These are phyloP conservation scores for Fusarium coicis DNA, from an alignment of 2,329 filamentous ascomycete species.

Conservation along the genomic window DNA sequence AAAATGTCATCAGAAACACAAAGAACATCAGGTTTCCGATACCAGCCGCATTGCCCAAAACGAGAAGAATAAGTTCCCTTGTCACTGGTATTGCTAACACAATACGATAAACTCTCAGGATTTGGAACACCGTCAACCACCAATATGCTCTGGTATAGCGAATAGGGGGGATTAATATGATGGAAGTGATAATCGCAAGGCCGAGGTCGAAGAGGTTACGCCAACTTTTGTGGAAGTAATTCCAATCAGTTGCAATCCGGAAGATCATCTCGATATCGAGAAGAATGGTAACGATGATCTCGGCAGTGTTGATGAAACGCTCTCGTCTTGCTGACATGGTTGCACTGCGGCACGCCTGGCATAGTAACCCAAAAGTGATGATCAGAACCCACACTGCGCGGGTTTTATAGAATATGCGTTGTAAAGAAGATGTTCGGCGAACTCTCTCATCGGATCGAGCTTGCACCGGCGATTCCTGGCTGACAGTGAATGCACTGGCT, in stretches of 20 bases:
- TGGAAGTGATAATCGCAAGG: conserved; percentile 81
- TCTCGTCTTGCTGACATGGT: conserved; percentile 72
- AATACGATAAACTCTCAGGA: conserved; percentile 89
- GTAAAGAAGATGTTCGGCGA: conserved; percentile 62
- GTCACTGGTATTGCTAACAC: conserved; percentile 91
- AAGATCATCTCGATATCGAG: conserved; percentile 85
- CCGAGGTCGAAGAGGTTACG: conserved; percentile 84
- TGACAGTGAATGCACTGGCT: conserved; percentile 88
- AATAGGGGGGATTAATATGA: conserved; percentile 88
- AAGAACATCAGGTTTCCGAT: conserved; percentile 95
- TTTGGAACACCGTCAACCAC: conserved; percentile 93
- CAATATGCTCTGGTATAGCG: conserved; percentile 79
- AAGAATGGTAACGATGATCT: conserved; percentile 80
- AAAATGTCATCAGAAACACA: conserved; percentile 93
- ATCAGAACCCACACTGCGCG: conserved; percentile 81
- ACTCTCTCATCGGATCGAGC: conserved; percentile 52
- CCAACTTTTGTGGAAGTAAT: conserved; percentile 77
- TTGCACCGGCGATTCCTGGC: conserved; percentile 63
- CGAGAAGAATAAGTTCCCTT: conserved; percentile 83
- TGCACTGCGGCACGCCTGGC: conserved; percentile 81
- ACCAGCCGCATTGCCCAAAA: conserved; percentile 91
- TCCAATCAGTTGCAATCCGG: conserved; percentile 82
- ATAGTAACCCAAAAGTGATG: conserved; percentile 83
- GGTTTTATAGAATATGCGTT: conserved; percentile 79
- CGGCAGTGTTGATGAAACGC: conserved; percentile 75